Evolutionary conservation across 2,329 filamentous ascomycete species (phyloP), one percentile per base, ranked within the genome.

Genomic region (Hymenoscyphus scutula): DNA sequence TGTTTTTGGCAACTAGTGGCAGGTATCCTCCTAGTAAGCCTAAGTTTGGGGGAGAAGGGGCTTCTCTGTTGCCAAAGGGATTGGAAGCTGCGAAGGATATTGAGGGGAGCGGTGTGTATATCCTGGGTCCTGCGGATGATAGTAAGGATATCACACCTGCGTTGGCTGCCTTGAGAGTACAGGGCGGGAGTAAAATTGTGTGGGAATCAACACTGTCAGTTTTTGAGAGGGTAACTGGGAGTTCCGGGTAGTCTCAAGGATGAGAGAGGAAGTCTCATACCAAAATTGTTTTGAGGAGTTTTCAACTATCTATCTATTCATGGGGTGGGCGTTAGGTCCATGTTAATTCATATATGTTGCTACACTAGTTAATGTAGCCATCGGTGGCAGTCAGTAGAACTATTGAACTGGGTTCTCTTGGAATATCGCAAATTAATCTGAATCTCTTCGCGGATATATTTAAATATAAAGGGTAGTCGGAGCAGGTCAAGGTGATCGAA

Each of bases 71-170:
- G 45, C 53, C 68, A 29, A n/a, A 68, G 15, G 61, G 68, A 25
- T 58, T 55, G 61, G 53, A 69, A 0, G 61, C 68, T 23, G 72
- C 74, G 5, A 70, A 69, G 2, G 72, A 78, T 41, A 75, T 75
- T 5, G 64, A 69, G 41, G 74, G 75, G 1, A 76, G 76, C 60
- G 77, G 78, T 5, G 73, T 77, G 13, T 79, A 79, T 67, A 75
- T 75, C 30, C 68, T 79, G 4, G 68, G 68, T 30, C 66, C 70
- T 10, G 65, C 75, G 7, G 75, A 75, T 45, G 76, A 78, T 37
- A 70, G 65, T 53, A 70, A 65, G 5, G 63, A 65, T 2, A 61
- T 68, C 13, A 69, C 72, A 48, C 66, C 71, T 45, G 59, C 72
- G 2, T 63, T 79, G 38, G 62, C 61, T 5, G 53, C 55, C 1